Evolutionary conservation across 768 basidiomycete genomes (phyloP).

Genomic region (Tylopilus sp.): DNA sequence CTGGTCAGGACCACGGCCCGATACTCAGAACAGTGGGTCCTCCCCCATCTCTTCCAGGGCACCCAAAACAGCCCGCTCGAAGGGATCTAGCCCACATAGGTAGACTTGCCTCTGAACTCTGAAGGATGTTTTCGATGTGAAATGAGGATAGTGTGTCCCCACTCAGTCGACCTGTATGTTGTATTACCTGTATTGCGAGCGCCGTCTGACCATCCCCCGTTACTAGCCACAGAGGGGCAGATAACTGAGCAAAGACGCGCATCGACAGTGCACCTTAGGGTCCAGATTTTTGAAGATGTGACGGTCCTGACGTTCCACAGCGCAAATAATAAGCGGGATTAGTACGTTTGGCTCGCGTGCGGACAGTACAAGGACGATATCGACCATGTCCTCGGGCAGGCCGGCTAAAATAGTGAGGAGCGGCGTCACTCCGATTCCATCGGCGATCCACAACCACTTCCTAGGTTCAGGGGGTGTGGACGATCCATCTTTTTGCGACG

Average conservation of each 20-base stretch:
- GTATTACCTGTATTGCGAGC: constrained; percentile 10
- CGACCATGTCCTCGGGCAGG: constrained; percentile 12
- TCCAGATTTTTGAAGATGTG: not conserved
- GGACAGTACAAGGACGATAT: constrained; percentile 48
- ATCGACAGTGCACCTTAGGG: constrained; percentile 25
- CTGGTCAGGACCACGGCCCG: too few species aligned
- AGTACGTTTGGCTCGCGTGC: constrained; percentile 54
- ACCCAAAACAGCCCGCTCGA: constrained; percentile 39
- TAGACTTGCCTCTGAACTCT: constrained; percentile 39
- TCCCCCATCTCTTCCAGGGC: constrained; percentile 36
- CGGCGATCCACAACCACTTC: constrained; percentile 53
- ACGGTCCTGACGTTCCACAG: not conserved
- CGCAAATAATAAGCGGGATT: constrained; percentile 34
- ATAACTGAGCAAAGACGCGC: constrained; percentile 37
- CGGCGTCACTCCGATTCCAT: constrained; percentile 65
- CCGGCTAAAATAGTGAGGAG: constrained; percentile 54
- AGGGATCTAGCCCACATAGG: constrained; percentile 49
- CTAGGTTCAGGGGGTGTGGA: not conserved
- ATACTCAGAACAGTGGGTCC: too few species aligned
- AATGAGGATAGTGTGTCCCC: constrained; percentile 2
- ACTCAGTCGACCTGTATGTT: constrained; percentile 22
- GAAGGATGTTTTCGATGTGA: constrained; percentile 12
- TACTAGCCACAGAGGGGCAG: not conserved
- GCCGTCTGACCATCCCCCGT: constrained; percentile 9
- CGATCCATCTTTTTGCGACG: not conserved